Evolutionary conservation across 768 basidiomycete genomes (phyloP).

Genomic region (Dendrothele bispora): DNA sequence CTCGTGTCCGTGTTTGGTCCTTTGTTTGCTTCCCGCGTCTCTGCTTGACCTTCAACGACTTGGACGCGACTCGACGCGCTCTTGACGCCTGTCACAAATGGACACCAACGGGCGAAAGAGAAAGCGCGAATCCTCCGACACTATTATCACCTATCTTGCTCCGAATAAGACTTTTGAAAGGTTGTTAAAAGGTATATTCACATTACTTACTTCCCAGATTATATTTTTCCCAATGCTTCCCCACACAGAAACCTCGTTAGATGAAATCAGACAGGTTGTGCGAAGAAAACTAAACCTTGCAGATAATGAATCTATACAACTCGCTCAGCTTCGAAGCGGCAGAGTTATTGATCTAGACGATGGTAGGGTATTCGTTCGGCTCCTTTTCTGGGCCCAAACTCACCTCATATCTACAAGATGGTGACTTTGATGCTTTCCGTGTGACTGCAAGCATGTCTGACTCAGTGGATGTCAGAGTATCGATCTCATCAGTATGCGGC

Average conservation of each 20-base stretch:
- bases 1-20: not conserved
- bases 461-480: slow-evolving; percentile 38
- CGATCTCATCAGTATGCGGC: slow-evolving; percentile 19
- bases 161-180: slow-evolving; percentile 46
- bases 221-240: not conserved
- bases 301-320: slow-evolving; percentile 29
- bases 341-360: slow-evolving; percentile 71
- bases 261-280: slow-evolving; percentile 56
- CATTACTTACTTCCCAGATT: not conserved
- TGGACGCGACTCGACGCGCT: slow-evolving; percentile 12
- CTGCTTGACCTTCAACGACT: slow-evolving; percentile 4
- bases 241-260: slow-evolving; percentile 56
- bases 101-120: slow-evolving; percentile 47
- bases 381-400: slow-evolving; percentile 4
- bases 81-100: slow-evolving; percentile 3
- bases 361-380: slow-evolving; percentile 42
- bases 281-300: slow-evolving; percentile 60
- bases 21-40: not conserved
- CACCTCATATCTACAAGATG: slow-evolving; percentile 44
- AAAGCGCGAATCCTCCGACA: slow-evolving; percentile 38
- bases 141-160: slow-evolving; percentile 47
- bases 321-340: slow-evolving; percentile 55
- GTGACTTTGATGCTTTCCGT: slow-evolving; percentile 76
- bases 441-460: slow-evolving; percentile 38
- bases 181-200: slow-evolving; percentile 47